A percentile compares a stretch with the other conserved stretches of the same genome.
Evolutionary conservation across 768 basidiomycete species (phyloP).

Genomic region (Lenzites betulinus): DNA sequence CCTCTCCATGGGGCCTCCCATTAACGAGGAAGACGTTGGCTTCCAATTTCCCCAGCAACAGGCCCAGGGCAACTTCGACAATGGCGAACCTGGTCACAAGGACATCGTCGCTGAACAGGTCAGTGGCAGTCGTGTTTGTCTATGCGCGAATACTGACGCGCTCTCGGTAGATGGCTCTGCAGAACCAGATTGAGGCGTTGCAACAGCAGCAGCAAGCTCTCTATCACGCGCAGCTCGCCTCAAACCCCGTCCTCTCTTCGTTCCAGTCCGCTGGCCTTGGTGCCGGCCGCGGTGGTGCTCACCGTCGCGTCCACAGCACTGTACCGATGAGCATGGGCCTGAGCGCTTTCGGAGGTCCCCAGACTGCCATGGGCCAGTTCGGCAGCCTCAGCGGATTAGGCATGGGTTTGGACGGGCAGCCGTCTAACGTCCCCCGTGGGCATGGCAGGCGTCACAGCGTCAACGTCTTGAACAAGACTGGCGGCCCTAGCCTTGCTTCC

Average conservation of each 20-base stretch:
- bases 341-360: constrained; percentile 44
- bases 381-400: constrained; percentile 53
- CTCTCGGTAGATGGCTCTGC: constrained; percentile 70
- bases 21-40: constrained; percentile 77
- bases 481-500: constrained; percentile 46
- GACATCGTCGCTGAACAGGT: constrained; percentile 98
- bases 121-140: constrained; percentile 21
- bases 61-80: constrained; percentile 35
- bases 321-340: constrained; percentile 59
- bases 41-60: constrained; percentile 81
- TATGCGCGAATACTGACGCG: background rate
- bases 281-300: constrained; percentile 55
- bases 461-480: constrained; percentile 82
- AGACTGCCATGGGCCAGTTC: constrained; percentile 71
- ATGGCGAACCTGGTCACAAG: constrained; percentile 44
- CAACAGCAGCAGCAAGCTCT: constrained; percentile 90
- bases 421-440: constrained; percentile 70
- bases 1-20: constrained; percentile 60
- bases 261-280: constrained; percentile 76
- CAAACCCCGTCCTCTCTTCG: constrained; percentile 77
- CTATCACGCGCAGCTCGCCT: constrained; percentile 88
- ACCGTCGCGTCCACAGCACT: constrained; percentile 87
- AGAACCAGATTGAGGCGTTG: constrained; percentile 86
- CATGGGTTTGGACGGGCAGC: constrained; percentile 59
- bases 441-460: constrained; percentile 91